Evolutionary conservation across 1,284 basidiomycete species (phyloP), one percentile per base, ranked within the genome.

Genomic region (Schizophyllum commune): DNA sequence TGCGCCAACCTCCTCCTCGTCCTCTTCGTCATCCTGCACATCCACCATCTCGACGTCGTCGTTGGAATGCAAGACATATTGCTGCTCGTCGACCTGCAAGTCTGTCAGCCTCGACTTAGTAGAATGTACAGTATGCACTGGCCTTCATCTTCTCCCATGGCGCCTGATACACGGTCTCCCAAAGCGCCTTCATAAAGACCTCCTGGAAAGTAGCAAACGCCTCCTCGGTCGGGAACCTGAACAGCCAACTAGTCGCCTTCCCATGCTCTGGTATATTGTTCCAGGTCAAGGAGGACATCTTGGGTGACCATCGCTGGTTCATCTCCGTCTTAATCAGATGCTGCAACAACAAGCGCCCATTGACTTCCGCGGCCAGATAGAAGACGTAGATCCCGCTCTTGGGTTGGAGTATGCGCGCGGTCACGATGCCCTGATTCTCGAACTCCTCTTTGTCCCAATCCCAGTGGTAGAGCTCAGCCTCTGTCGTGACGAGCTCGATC

Each of bases 11-110:
- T 88, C 85, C 1, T 92, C 90, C 65, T 89, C 89, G 32, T 89
- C 88, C 52, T 83, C 85, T 51, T 85, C 89, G 39, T 91, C 87
- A 60, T 89, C 84, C 54, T 85, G 81, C 1, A 79, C 83, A 68
- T 92, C 88, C 59, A 75, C 80, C 91, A 98, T 96, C 67, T 91
- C 92, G 15, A 92, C 87, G 69, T 98, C 96, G 69, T 91, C 86
- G 58, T 75, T 72, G 68, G 89, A 82, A 63, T 81, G 86, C 67
- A 88, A 73, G 32, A 90, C 82, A 69, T 93, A 93, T 51, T 79
- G 82, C 71, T 89, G 89, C 65, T 96, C 96, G 34, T 95, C 93
- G 55, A 70, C 61, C 77, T 74, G 67, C 55, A 47, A 32, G 54
- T 53, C 20, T 22, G 56, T 56, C 56, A 58, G 59, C 52, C 21